Conservation (phyloP, 345 rosid genomes). For the Camelina hispida region DNA sequence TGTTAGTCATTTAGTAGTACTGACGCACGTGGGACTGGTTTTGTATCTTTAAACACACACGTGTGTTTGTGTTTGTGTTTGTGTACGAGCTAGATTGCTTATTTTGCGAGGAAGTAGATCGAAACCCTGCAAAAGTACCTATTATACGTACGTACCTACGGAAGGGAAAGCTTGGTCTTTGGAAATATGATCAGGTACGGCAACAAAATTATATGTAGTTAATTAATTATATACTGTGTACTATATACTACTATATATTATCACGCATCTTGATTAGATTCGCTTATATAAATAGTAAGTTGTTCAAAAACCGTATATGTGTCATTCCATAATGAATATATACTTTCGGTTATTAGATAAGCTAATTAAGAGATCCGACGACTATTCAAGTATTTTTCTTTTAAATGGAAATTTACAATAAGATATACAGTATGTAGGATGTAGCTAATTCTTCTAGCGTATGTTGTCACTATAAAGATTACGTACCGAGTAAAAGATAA, state of each 20-base stretch:
- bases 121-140: background rate
- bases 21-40: background rate
- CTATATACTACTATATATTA: background rate
- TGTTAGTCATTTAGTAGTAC: background rate
- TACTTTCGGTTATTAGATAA: background rate
- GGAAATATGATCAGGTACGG: slow-evolving; percentile 28
- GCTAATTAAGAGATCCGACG: background rate
- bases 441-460: background rate
- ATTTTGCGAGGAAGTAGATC: slow-evolving; percentile 21
- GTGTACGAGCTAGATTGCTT: background rate
- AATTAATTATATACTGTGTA: background rate
- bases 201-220: slow-evolving; percentile 3
- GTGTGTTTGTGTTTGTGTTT: too few species aligned
- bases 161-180: slow-evolving; percentile 16
- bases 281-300: background rate
- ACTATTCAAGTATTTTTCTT: background rate
- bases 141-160: background rate
- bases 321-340: background rate
- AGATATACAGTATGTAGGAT: background rate
- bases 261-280: background rate
- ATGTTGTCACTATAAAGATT: background rate
- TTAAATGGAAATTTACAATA: background rate
- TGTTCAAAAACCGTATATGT: background rate
- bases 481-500: slow-evolving; percentile 4
- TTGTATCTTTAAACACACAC: background rate